These are phyloP conservation scores for Mycena filopes DNA, from an alignment of 768 basidiomycete species.

Conservation along the genomic window DNA sequence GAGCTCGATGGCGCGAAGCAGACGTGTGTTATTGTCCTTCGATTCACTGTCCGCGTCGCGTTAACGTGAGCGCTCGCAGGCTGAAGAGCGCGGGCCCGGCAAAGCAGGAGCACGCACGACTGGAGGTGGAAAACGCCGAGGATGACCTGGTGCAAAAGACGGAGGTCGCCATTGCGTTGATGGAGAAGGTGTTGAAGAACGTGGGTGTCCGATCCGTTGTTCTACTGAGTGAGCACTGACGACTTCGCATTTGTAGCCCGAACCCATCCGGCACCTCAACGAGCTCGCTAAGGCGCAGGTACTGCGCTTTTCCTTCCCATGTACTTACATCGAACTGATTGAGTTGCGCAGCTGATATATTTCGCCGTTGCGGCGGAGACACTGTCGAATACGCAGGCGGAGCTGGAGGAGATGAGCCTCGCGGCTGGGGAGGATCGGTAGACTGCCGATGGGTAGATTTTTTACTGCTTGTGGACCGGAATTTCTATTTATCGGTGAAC, in stretches of 20 bases:
- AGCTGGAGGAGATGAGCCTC: constrained; percentile 92
- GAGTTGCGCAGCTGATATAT: constrained; percentile 72
- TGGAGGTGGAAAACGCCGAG: constrained; percentile 93
- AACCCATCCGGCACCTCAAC: constrained; percentile 93
- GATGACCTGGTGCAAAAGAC: constrained; percentile 98
- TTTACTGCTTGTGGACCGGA: too few species aligned
- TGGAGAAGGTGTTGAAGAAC: constrained; percentile 98
- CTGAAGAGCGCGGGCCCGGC: constrained; percentile 80
- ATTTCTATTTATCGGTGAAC: too few species aligned
- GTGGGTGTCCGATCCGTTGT: constrained; percentile 58
- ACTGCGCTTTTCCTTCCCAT: constrained; percentile 23
- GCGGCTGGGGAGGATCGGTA: constrained; percentile 73
- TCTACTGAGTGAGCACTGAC: constrained; percentile 6
- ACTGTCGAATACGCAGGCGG: constrained; percentile 82
- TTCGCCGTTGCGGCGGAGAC: constrained; percentile 83
- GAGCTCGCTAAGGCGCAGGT: constrained; percentile 93
- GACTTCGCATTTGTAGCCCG: constrained; percentile 73
- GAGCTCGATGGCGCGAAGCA: constrained; percentile 94
- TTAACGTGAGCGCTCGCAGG: constrained; percentile 48
- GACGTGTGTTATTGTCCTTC: constrained; percentile 67
- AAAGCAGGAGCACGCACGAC: constrained; percentile 90
- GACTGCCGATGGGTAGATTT: neutral
- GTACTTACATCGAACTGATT: too few species aligned
- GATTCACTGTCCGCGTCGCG: neutral
- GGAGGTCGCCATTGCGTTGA: constrained; percentile 94